A percentile compares a stretch with the other conserved stretches of the same genome.
Conservation (phyloP, 768 basidiomycete genomes). For the Inosperma sp. region DNA sequence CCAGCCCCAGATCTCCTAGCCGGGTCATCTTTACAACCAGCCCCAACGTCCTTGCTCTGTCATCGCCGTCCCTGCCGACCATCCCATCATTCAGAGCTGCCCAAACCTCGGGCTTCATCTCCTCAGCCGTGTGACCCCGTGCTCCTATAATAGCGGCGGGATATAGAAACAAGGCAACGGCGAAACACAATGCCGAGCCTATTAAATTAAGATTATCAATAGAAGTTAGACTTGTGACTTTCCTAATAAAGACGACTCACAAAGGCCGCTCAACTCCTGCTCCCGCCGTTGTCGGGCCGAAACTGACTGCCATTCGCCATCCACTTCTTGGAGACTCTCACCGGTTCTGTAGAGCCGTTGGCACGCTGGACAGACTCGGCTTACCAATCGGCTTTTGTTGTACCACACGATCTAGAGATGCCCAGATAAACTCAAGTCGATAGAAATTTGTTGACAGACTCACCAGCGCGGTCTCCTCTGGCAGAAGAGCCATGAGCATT, state of each 20-base stretch:
- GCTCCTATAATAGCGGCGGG: constrained; percentile 58
- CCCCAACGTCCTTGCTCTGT: constrained; percentile 43
- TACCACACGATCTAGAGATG: constrained; percentile 75
- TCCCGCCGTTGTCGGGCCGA: constrained; percentile 41
- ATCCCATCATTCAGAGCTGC: constrained; percentile 46
- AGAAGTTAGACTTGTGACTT: constrained; percentile 1
- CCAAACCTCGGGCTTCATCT: constrained; percentile 67
- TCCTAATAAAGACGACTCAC: constrained; percentile 39
- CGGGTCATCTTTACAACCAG: constrained; percentile 76
- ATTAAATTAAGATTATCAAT: too few species aligned
- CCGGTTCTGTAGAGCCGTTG: constrained; percentile 67
- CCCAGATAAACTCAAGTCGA: neutral
- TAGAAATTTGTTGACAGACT: constrained; percentile 23
- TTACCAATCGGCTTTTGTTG: constrained; percentile 69
- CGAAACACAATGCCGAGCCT: constrained; percentile 78
- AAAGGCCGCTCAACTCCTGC: constrained; percentile 72
- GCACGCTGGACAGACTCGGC: constrained; percentile 76
- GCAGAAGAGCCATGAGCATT: constrained; percentile 65
- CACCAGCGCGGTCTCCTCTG: constrained; percentile 69
- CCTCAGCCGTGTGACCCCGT: constrained; percentile 66
- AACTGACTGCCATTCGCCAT: neutral
- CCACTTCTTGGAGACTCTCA: constrained; percentile 39
- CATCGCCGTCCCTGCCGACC: constrained; percentile 33
- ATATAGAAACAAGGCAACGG: constrained; percentile 63
- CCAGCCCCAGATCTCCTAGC: constrained; percentile 67